phyloP scores from a whole-genome alignment of 441 rosid genomes.

The Populus hybrid region DNA sequence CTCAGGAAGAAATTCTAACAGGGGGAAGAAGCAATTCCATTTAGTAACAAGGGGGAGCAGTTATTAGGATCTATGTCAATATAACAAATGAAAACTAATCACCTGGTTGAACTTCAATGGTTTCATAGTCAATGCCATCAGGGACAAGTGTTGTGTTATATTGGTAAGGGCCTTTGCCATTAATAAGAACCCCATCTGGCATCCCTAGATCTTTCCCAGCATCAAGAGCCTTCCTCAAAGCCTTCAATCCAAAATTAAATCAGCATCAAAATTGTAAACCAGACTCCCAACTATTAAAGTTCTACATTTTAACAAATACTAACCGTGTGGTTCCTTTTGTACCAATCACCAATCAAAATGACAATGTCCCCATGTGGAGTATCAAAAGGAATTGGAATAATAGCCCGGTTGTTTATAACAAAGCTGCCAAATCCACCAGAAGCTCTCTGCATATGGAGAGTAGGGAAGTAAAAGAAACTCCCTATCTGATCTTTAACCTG shows the following conservation, averaged over 20 bases:
- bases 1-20: neutral
- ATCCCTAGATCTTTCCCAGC: slow-evolving; percentile 85
- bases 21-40: neutral
- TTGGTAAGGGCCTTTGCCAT: slow-evolving; percentile 93
- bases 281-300: neutral
- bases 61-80: neutral
- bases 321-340: slow-evolving; percentile 84
- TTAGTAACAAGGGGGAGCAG: neutral
- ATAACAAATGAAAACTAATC: slow-evolving; percentile 17
- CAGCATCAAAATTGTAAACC: slow-evolving; percentile 1
- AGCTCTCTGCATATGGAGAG: slow-evolving; percentile 87
- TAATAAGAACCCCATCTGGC: slow-evolving; percentile 94
- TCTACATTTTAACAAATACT: slow-evolving; percentile 25
- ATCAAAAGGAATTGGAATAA: slow-evolving; percentile 83
- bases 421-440: slow-evolving; percentile 90
- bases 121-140: slow-evolving; percentile 68
- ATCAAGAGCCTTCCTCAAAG: slow-evolving; percentile 79
- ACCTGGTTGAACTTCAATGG: slow-evolving; percentile 90
- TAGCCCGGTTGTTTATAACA: slow-evolving; percentile 60
- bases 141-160: slow-evolving; percentile 80
- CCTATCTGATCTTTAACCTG: slow-evolving; percentile 96
- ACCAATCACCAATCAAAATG: slow-evolving; percentile 89
- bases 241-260: slow-evolving; percentile 37
- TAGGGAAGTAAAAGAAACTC: slow-evolving; percentile 93
- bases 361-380: slow-evolving; percentile 77